Base-by-base conservation (phyloP, 805 yeast species). In the Myxozyma melibiosi region DNA sequence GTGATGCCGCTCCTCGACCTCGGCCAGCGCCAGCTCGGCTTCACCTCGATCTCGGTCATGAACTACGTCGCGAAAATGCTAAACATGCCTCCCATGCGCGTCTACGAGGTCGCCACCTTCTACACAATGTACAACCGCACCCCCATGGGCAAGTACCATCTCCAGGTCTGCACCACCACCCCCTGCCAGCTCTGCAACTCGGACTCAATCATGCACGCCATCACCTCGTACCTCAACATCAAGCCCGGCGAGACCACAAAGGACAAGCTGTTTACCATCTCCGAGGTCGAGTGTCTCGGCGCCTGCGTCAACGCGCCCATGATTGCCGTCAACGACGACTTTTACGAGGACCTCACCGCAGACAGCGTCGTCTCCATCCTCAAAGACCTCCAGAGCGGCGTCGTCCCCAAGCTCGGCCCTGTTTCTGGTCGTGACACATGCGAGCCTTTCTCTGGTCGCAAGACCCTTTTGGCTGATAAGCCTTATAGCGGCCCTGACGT, bases 1-100 rank as follows among this genome's bases (percentile, higher is more conserved):
- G 84, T 84, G 57, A 89, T 88, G 96, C 95, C 96, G 8, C 78
- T 88, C 59, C 79, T 88, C 61, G 95, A 88, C 70, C 77, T 88
- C 62, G 96, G 94, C 39, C 96, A 88, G 75, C 86, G 95, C 68
- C 96, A 88, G 73, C 78, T 78, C 54, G 96, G 96, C 0, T 88
- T 85, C 77, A 86, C 94, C 41, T 87, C 95, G 39, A 86, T 88
- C 66, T 79, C 89, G 33, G 94, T 88, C 62, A 88, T 88, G 96
- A 88, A 88, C 76, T 86, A 89, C 70, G 96, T 88, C 49, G 96
- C 96, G 52, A 83, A 85, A 72, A 67, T 85, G 68, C 78, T 88
- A 67, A 92, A 87, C 67, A 86, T 89, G 84, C 96, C 96, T 30
- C 95, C 96, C 58, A 88, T 88, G 96, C 82, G 96, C 75, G 96